Base-by-base conservation (phyloP, 2,329 filamentous ascomycete species). In the Periconia macrospinosa region DNA sequence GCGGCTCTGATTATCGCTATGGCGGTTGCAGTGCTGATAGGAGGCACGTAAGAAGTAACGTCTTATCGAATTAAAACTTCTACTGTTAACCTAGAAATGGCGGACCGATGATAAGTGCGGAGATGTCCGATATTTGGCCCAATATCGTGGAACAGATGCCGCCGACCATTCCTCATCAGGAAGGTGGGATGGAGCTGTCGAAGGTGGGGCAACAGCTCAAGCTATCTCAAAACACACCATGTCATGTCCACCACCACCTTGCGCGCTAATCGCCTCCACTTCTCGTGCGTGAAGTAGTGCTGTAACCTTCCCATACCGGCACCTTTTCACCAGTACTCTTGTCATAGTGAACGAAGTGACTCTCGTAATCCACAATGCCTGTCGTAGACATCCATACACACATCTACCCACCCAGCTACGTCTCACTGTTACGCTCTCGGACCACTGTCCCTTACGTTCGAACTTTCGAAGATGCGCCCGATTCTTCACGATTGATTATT, bases 401-500 rank as follows among this genome's bases (percentile, higher is more conserved):
- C 75, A 78, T 86, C 66, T 86, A 87, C 63, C 83, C 84, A 1
- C 82, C 81, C 8, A 78, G 80, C 30, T 86, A 84, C 68, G 81
- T 86, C 72, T 72, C 78, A 49, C 79, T 86, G 46, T 78, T 87
- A 11, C 79, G 81, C 40, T 76, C 78, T 11, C 80, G 84, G 57
- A 78, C 76, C 45, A 79, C 78, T 19, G 89, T 92, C 56, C 90
- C 90, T 33, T 84, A 92, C 54, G 85, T 92, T 53, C 83, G 88
- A 54, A 82, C 79, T 17, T 91, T 91, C 63, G 79, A 68, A 19
- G 72, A 75, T 79, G 53, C 83, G 1, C 71, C 71, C 1, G 60
- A 72, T 20, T 83, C 84, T 42, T 83, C 86, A 43, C 85, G 88
- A 13, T 83, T 91, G 52, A 85, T 90, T 56, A 85, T 90, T 51